A percentile compares a stretch with the other conserved stretches of the same genome.
These are phyloP conservation scores for Umbelopsis sp. DNA, from an alignment of 192 early-diverging fungal genomes.

Conservation along the genomic window DNA sequence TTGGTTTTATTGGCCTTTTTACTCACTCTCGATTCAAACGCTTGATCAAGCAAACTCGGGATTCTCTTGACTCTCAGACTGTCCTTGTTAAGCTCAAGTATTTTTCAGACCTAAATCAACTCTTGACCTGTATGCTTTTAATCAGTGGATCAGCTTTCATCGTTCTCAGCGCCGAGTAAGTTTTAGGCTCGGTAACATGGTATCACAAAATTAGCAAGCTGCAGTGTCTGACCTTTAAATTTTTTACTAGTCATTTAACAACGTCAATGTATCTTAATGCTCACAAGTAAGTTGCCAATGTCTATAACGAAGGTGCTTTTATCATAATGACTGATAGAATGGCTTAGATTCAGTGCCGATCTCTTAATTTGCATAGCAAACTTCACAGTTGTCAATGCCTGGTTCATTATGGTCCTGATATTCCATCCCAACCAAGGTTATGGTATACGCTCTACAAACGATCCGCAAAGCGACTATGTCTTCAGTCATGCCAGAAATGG, in stretches of 20 bases:
- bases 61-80: slow-evolving; percentile 15
- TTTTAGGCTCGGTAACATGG: not conserved
- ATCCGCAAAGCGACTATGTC: not conserved
- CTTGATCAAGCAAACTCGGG: slow-evolving; percentile 10
- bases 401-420: slow-evolving; percentile 27
- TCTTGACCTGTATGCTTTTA: slow-evolving; percentile 20
- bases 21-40: not conserved
- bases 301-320: not conserved
- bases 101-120: slow-evolving; percentile 24
- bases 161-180: slow-evolving; percentile 26
- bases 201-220: not conserved
- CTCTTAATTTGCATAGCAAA: slow-evolving; percentile 25
- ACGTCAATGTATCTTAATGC: not conserved
- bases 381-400: slow-evolving; percentile 19
- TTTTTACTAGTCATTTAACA: not conserved
- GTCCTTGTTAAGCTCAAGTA: slow-evolving; percentile 21
- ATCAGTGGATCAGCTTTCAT: slow-evolving; percentile 13
- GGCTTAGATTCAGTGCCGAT: slow-evolving; percentile 6
- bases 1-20: slow-evolving; percentile 4
- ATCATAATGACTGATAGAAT: not conserved
- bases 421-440: slow-evolving; percentile 26
- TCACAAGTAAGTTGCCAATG: not conserved
- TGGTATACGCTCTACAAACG: not conserved
- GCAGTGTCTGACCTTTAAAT: not conserved
- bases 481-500: slow-evolving; percentile 10